These are phyloP conservation scores for Amoebophrya sp. DNA, from an alignment of 169 alveolate species.

Conservation along the genomic window DNA sequence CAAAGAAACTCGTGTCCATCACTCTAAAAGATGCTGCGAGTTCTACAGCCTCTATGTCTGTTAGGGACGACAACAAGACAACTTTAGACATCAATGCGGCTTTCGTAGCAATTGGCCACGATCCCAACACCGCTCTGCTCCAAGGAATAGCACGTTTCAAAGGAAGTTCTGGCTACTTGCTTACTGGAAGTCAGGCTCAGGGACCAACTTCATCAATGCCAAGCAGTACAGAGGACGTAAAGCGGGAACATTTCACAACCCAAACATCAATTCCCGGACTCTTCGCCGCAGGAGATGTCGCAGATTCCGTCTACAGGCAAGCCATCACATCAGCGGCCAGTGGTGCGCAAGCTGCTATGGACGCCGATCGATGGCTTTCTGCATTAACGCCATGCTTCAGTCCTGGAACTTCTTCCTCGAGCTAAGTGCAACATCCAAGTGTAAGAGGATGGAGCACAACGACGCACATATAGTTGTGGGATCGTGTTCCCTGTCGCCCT, in stretches of 20 bases:
- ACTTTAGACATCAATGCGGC: background rate
- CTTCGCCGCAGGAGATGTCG: constrained; percentile 4
- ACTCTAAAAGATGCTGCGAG: background rate
- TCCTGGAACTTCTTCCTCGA: no score
- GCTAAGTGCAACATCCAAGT: no score
- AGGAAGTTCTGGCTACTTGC: background rate
- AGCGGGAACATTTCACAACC: background rate
- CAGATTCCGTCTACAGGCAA: background rate
- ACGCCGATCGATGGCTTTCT: background rate
- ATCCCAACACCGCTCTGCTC: background rate
- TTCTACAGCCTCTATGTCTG: background rate
- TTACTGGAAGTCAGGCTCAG: background rate
- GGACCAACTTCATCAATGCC: no score
- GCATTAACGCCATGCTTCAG: no score
- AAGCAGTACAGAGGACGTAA: no score
- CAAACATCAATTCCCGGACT: background rate
- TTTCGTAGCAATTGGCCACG: background rate
- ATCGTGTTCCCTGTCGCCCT: no score
- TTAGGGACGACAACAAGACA: no score
- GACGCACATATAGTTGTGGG: no score
- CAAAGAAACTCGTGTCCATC: background rate
- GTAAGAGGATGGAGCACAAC: no score
- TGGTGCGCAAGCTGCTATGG: background rate
- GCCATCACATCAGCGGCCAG: background rate
- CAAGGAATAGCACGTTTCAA: background rate